Evolutionary conservation across 106 monocot species (phyloP), one percentile per base, ranked within the genome.

Genomic region (Iris macrosiphon): DNA sequence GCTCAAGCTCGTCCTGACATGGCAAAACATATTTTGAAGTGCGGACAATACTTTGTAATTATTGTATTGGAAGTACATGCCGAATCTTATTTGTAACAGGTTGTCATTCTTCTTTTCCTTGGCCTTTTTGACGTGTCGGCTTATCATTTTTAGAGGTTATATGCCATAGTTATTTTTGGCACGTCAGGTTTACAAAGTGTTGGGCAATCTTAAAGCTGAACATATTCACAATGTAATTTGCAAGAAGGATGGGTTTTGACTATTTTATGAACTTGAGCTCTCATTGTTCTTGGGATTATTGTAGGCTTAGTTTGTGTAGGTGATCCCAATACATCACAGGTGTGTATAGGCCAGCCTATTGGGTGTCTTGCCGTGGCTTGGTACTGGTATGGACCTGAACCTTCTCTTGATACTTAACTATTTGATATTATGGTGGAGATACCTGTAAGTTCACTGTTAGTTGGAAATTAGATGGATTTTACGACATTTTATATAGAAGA

Each of bases 381-480:
- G 24, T 45, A 53, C 65, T 70, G 77, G 76, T 76, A 69, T 69
- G 76, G 52, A 49, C 54, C 55, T 64, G 18, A 65, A 65, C 70
- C 54, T 61, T 6, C 48, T 29, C 49, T 69, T 35, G 11, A 46
- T 23, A 49, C n/a, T n/a, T 75, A 47, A 57, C 6, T 43, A 22
- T 54, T 49, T 68, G 34, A 75, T 75, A 31, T 30, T 41, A 47
- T 50, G 37, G 45, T 55, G 3, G 38, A 23, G 55, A 35, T 24
- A 35, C 55, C 12, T 55, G 1, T 12, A 33, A 34, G 33, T 18
- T 52, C 31, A 31, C 13, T n/a, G n/a, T 52, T 51, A 19, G 31
- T 1, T 8, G 37, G 12, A 3, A 62, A 42, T 28, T 60, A 30
- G 18, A 30, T 18, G 0, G 13, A 29, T 20, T 11, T 28, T 18